Percentiles rank a stretch among this genome's conserved stretches.
These are phyloP conservation scores for Phytomonas sp. DNA, from an alignment of 208 protist genomes.

Conservation along the genomic window DNA sequence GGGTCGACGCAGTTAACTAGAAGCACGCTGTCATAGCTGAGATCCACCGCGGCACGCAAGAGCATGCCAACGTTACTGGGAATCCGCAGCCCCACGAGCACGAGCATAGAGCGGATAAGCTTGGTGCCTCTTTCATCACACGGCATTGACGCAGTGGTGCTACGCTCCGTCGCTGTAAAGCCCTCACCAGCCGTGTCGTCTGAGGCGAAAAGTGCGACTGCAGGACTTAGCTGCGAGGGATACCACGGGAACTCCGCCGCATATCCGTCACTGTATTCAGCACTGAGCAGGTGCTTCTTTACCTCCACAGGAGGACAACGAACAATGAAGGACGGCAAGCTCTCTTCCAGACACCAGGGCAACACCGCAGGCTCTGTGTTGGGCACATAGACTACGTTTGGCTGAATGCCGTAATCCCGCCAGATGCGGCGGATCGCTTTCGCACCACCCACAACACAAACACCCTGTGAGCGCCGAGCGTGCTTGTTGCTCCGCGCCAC, in stretches of 20 bases:
- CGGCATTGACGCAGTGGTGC: background rate
- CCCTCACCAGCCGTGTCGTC: slow-evolving; percentile 3
- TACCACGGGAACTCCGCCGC: slow-evolving; percentile 68
- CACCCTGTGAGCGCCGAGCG: slow-evolving; percentile 32
- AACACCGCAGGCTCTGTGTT: slow-evolving; percentile 36
- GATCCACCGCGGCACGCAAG: slow-evolving; percentile 60
- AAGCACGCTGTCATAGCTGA: slow-evolving; percentile 63
- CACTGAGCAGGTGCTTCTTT: slow-evolving; percentile 60
- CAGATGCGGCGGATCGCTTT: slow-evolving; percentile 62
- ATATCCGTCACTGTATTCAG: slow-evolving; percentile 68
- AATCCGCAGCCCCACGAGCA: slow-evolving; percentile 73
- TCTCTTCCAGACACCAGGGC: slow-evolving; percentile 51
- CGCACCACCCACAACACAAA: slow-evolving; percentile 72
- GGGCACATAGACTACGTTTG: slow-evolving; percentile 77
- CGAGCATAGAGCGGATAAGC: slow-evolving; percentile 46
- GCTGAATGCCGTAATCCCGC: slow-evolving; percentile 53
- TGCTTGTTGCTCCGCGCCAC: slow-evolving; percentile 41
- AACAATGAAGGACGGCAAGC: slow-evolving; percentile 60
- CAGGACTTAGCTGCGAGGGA: slow-evolving; percentile 1
- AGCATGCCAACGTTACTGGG: slow-evolving; percentile 77
- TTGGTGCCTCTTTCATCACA: background rate
- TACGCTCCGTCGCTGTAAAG: background rate
- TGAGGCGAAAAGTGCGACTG: slow-evolving; percentile 12
- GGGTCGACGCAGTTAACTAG: slow-evolving; percentile 68
- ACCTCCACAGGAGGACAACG: slow-evolving; percentile 60